These are phyloP conservation scores for Microcyclospora tardicrescens DNA, from an alignment of 2,329 filamentous ascomycete species.

Conservation along the genomic window DNA sequence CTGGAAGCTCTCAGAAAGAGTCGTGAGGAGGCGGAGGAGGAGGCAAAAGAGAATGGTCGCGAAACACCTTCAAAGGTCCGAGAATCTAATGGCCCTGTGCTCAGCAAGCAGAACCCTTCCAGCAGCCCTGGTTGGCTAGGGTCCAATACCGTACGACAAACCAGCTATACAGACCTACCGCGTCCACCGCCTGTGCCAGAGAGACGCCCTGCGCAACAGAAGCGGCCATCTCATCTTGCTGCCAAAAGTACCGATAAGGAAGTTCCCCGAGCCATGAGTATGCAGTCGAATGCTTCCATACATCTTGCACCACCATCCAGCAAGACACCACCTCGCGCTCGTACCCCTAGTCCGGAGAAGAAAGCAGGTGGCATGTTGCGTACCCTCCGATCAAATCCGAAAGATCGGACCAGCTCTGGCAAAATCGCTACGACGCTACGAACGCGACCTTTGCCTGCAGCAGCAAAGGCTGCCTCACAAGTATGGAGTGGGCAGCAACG, in stretches of 20 bases:
- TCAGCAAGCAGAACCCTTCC: not conserved
- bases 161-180: conserved; percentile 71
- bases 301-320: conserved; percentile 11
- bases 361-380: conserved; percentile 40
- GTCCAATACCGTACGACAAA: conserved; percentile 66
- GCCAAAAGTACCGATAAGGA: conserved; percentile 34
- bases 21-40: conserved; percentile 39
- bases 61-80: conserved; percentile 11
- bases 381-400: conserved; percentile 19
- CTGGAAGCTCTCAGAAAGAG: conserved; percentile 66
- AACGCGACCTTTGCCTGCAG: conserved; percentile 38
- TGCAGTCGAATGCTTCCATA: conserved; percentile 10
- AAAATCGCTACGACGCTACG: conserved; percentile 33
- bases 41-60: conserved; percentile 15
- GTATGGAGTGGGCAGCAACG: conserved; percentile 38
- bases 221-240: conserved; percentile 35
- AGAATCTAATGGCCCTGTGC: conserved; percentile 12
- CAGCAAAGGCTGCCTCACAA: conserved; percentile 49
- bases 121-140: conserved; percentile 54
- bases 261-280: conserved; percentile 14
- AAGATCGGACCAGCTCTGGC: conserved; percentile 24
- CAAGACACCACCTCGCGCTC: conserved; percentile 25
- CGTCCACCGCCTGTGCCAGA: conserved; percentile 32
- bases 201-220: conserved; percentile 16
- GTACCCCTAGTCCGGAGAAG: conserved; percentile 51